These are phyloP conservation scores for Colletotrichum abscissum DNA, from an alignment of 2,329 filamentous ascomycete genomes.

Conservation along the genomic window DNA sequence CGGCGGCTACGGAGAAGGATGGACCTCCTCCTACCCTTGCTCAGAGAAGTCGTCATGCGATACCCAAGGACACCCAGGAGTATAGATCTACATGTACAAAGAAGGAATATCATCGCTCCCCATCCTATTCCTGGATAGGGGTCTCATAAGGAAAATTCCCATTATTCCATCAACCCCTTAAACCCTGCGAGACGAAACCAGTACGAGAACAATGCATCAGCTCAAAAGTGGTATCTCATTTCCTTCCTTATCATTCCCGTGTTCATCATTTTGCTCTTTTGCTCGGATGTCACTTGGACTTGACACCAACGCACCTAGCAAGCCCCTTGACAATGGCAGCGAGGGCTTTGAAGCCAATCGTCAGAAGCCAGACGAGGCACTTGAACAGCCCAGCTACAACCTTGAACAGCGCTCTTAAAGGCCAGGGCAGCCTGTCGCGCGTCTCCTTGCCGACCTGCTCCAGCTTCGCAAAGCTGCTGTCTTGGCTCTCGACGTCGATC, in stretches of 20 bases:
- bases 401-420: conserved; percentile 60
- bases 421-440: conserved; percentile 62
- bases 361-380: conserved; percentile 68
- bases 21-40: conserved; percentile 18
- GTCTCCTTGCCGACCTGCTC: conserved; percentile 48
- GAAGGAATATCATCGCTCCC: conserved; percentile 24
- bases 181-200: neutral
- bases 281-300: conserved; percentile 13
- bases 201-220: conserved; percentile 12
- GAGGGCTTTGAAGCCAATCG: conserved; percentile 65
- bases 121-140: conserved; percentile 7
- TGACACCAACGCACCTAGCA: conserved; percentile 59
- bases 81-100: conserved; percentile 36
- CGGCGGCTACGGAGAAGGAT: conserved; percentile 5
- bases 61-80: conserved; percentile 35
- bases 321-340: conserved; percentile 61
- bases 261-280: neutral
- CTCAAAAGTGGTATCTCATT: conserved; percentile 32
- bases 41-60: conserved; percentile 38
- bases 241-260: conserved; percentile 1
- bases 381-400: conserved; percentile 66
- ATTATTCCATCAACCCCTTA: conserved; percentile 20
- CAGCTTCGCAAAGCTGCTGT: conserved; percentile 56
- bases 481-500: conserved; percentile 73
- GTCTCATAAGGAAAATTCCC: conserved; percentile 14